Evolutionary conservation across 257 asterid species (phyloP), one percentile per base, ranked within the genome.

Genomic region (Verbena officinalis): DNA sequence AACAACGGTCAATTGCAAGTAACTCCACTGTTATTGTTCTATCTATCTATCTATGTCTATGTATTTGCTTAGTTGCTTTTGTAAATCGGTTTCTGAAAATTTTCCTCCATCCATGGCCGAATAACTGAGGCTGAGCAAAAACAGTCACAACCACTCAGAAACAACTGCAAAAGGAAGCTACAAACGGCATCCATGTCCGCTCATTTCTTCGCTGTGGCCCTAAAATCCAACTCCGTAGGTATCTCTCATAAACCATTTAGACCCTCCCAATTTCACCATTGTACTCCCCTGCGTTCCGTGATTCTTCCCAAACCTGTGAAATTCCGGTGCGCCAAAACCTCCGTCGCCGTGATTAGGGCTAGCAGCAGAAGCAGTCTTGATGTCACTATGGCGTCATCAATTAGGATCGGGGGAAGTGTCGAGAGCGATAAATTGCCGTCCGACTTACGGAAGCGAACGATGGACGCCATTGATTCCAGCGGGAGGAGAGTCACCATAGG

Each of bases 401-500:
- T 74, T 76, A 77, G 79, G 75, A 91, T 97, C 14, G 95, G 97
- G 23, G 91, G 85, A 54, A 59, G 60, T 12, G 87, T 88, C 21
- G 99, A 94, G 90, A 94, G 97, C 69, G 99, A 94, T 74, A 94
- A 88, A 64, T 51, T 90, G 70, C 82, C 95, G 36, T 42, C 95
- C 14, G 93, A 84, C 48, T 83, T 90, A 51, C 83, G 97, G 73
- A 88, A 86, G 76, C 73, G 91, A 55, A 78, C 99, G 6, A 87
- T 94, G 95, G 90, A 78, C 65, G 96, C 99, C 39, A 74, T 94
- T 70, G 97, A 94, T 78, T 75, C 89, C 55, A 73, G 76, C 53
- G 99, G 99, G 19, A 69, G 85, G 76, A 85, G 99, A 69, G 99
- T 94, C 58, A 94, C 97, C 17, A 54, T 83, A 13, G 99, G 99